Percentiles rank a stretch among this genome's conserved stretches.
Evolutionary conservation across 208 protist genomes (phyloP).

Genomic region (Crithidia bombi): DNA sequence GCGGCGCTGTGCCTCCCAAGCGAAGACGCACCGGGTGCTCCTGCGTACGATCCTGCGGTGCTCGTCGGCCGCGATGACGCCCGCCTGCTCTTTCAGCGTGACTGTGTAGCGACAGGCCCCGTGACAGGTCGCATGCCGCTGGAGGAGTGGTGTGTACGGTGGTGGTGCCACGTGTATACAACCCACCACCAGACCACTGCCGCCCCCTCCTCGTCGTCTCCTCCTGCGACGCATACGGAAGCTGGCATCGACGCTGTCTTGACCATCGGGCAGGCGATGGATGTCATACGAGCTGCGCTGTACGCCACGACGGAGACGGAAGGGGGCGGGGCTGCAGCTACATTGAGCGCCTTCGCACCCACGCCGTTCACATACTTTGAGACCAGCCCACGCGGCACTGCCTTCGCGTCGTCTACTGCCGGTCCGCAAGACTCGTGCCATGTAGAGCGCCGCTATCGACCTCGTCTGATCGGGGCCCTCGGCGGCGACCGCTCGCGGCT

Average conservation of each 20-base stretch:
- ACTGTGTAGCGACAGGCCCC: conserved; percentile 5
- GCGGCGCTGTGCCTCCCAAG: conserved; percentile 26
- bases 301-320: conserved; percentile 13
- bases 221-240: too few relatives aligned
- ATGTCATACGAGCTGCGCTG: conserved; percentile 28
- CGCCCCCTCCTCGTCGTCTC: too few relatives aligned
- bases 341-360: not conserved
- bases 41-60: not conserved
- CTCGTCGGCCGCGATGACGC: too few relatives aligned
- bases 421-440: not conserved
- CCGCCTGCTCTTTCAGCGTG: conserved; percentile 6
- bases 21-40: conserved; percentile 32
- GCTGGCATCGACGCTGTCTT: conserved; percentile 1
- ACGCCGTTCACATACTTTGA: conserved; percentile 19
- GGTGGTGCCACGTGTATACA: conserved; percentile 15
- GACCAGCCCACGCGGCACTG: conserved; percentile 6
- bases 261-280: conserved; percentile 25
- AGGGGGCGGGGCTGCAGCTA: not conserved
- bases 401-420: not conserved
- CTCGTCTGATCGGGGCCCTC: conserved; percentile 20
- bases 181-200: not conserved
- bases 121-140: conserved; percentile 26
- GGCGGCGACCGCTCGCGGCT: conserved; percentile 32
- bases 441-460: conserved; percentile 11
- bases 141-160: conserved; percentile 65